These are phyloP conservation scores for Ceratopteris richardii DNA, from an alignment of 75 land plant genomes.

Conservation along the genomic window DNA sequence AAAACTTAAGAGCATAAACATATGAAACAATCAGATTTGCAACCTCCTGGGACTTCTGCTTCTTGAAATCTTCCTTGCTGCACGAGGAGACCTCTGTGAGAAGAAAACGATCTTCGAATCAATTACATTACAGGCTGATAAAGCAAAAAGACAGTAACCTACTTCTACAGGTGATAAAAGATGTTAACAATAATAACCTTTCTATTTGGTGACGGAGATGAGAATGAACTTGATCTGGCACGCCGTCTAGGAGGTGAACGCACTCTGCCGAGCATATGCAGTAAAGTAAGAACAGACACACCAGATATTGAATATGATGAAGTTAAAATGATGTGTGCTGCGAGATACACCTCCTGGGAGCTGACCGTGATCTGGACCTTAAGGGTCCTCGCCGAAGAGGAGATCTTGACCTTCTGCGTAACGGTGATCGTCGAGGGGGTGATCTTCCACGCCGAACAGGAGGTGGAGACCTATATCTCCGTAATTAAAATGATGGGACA, in stretches of 20 bases:
- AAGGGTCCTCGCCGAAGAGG: slow-evolving; percentile 70
- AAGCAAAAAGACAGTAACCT: not conserved
- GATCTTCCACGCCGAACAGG: slow-evolving; percentile 70
- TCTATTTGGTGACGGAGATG: slow-evolving; percentile 68
- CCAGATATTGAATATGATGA: no score
- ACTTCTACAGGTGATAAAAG: not conserved
- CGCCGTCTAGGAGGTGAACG: slow-evolving; percentile 60
- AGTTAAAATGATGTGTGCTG: no score
- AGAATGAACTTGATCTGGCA: slow-evolving; percentile 79
- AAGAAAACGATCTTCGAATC: not conserved
- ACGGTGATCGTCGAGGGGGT: slow-evolving; percentile 76
- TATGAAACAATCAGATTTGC: not conserved
- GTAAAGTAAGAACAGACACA: not conserved
- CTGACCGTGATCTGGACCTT: slow-evolving; percentile 73
- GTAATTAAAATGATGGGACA: not conserved
- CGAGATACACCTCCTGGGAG: slow-evolving; percentile 61
- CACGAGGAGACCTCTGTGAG: slow-evolving; percentile 26
- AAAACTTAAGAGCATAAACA: not conserved
- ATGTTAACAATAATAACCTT: slow-evolving; percentile 31
- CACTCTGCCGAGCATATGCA: slow-evolving; percentile 30
- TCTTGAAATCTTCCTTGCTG: slow-evolving; percentile 47
- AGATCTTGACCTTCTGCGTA: slow-evolving; percentile 59
- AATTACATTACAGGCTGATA: not conserved
- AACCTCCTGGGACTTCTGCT: slow-evolving; percentile 91
- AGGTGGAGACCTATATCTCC: slow-evolving; percentile 24